phyloP scores from a whole-genome alignment of 2,329 filamentous ascomycete genomes.

The Xenoacremonium recifei region DNA sequence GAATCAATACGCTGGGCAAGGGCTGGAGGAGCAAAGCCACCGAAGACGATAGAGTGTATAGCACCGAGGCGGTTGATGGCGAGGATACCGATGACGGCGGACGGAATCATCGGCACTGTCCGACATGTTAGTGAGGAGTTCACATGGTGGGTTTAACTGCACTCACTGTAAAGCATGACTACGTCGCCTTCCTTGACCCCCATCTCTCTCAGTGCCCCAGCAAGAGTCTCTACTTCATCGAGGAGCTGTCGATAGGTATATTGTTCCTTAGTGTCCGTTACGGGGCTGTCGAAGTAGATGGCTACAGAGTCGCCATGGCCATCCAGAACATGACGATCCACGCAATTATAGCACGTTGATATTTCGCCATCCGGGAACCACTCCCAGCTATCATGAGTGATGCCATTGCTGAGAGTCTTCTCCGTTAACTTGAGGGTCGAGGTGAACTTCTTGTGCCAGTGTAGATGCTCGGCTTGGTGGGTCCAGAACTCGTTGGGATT shows the following conservation, averaged over 20 bases:
- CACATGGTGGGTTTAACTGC: background rate
- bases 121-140: background rate
- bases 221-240: conserved; percentile 76
- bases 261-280: conserved; percentile 68
- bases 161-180: conserved; percentile 82
- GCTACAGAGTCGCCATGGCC: conserved; percentile 74
- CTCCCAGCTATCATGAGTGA: conserved; percentile 73
- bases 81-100: conserved; percentile 81
- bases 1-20: conserved; percentile 88
- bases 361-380: conserved; percentile 92
- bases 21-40: conserved; percentile 79
- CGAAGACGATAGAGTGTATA: conserved; percentile 89
- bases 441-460: conserved; percentile 78
- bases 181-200: conserved; percentile 82
- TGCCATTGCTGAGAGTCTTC: conserved; percentile 62
- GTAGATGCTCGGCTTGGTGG: conserved; percentile 68
- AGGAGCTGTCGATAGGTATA: conserved; percentile 76
- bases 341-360: conserved; percentile 87
- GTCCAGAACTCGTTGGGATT: conserved; percentile 74
- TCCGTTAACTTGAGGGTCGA: conserved; percentile 57
- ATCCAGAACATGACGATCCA: conserved; percentile 81
- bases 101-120: conserved; percentile 91
- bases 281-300: conserved; percentile 85
- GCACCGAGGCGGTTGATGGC: conserved; percentile 80
- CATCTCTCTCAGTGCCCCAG: conserved; percentile 77